Evolutionary conservation across 352 stramenopile genomes (phyloP).

Genomic region (Globisporangium paroecandrum): DNA sequence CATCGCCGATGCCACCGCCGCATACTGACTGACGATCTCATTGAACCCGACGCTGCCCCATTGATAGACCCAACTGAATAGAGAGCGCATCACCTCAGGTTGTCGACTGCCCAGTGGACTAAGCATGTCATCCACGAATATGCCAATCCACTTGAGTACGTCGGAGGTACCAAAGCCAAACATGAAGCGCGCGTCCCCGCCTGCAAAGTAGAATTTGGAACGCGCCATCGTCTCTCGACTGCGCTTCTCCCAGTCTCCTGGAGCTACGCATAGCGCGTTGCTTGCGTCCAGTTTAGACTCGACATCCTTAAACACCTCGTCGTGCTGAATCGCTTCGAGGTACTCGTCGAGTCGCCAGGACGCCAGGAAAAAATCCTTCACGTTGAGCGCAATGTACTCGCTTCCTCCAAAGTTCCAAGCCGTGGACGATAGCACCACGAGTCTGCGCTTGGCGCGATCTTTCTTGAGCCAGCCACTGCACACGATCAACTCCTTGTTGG

Average conservation of each 20-base stretch:
- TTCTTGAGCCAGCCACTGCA: background rate
- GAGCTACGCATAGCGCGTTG: background rate
- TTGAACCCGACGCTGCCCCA: background rate
- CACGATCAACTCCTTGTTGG: background rate
- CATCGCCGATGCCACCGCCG: background rate
- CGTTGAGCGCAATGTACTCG: background rate
- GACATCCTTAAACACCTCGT: constrained; percentile 1
- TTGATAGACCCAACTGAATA: background rate
- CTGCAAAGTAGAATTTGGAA: background rate
- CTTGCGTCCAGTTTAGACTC: background rate
- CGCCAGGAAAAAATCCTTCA: background rate
- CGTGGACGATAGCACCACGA: background rate
- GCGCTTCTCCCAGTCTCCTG: background rate
- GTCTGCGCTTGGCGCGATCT: background rate
- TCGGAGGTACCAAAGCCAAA: background rate
- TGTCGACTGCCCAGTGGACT: background rate
- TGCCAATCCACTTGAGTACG: background rate
- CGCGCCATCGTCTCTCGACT: background rate
- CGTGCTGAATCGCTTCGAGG: background rate
- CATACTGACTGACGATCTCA: background rate
- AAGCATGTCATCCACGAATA: background rate
- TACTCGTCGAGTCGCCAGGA: background rate
- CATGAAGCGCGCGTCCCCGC: background rate
- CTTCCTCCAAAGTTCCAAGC: background rate
- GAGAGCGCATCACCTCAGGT: background rate